Evolutionary conservation across 306 rosid species (phyloP).

Genomic region (Medicago ruthenica): DNA sequence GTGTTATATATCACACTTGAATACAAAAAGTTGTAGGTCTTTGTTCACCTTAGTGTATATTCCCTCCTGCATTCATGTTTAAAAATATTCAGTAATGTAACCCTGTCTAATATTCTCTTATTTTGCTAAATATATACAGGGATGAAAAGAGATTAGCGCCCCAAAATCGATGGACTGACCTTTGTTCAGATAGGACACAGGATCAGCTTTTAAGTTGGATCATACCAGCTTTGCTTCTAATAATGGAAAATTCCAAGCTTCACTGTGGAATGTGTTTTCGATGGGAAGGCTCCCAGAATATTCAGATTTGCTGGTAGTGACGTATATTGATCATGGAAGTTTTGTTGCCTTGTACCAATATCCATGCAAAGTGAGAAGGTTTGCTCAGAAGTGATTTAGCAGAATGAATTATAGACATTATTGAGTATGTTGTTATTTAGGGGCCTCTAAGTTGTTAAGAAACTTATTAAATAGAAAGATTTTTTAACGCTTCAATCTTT

Average conservation of each 20-base stretch:
- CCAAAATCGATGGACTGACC: conserved; percentile 53
- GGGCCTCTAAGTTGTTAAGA: conserved; percentile 47
- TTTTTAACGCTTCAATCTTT: conserved; percentile 42
- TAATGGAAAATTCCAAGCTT: conserved; percentile 46
- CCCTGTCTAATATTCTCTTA: conserved; percentile 5
- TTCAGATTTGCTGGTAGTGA: conserved; percentile 56
- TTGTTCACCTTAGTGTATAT: conserved; percentile 30
- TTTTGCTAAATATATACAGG: conserved; percentile 45
- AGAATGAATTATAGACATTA: conserved; percentile 45
- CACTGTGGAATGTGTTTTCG: conserved; percentile 43
- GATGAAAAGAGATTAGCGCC: conserved; percentile 50
- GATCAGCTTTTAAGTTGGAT: conserved; percentile 53
- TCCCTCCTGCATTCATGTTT: not conserved
- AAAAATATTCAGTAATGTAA: not conserved
- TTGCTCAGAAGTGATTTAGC: conserved; percentile 54
- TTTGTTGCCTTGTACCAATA: conserved; percentile 49
- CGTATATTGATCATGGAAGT: conserved; percentile 44
- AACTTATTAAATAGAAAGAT: conserved; percentile 40
- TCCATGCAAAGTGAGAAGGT: conserved; percentile 47
- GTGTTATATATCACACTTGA: conserved; percentile 15
- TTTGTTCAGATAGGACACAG: conserved; percentile 51
- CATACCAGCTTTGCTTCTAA: conserved; percentile 44
- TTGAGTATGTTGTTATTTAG: conserved; percentile 49
- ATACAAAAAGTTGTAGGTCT: conserved; percentile 30
- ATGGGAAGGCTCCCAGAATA: conserved; percentile 46